Base-by-base conservation (phyloP, 371 early-diverging fungal genomes). In the Blastocladiella emersonii region DNA sequence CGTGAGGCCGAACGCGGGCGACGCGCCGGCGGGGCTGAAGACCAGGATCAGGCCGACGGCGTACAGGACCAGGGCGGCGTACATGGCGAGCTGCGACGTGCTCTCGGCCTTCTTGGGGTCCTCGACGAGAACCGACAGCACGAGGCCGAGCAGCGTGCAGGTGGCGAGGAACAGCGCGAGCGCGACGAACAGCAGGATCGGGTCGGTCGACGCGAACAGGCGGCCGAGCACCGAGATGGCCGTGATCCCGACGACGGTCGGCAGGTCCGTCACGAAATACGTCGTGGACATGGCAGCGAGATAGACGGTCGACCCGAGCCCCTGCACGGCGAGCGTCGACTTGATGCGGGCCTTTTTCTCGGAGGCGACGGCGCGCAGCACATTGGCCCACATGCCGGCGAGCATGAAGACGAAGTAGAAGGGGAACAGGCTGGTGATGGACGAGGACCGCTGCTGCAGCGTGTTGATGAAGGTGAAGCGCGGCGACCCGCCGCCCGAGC, bases 371-470 rank as follows among this genome's bases (percentile, higher is more conserved):
- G 66, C 63, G 45, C 63, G 64, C 59, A 75, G 27, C 10, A 73
- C 66, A 2, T 65, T 68, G 3, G 66, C n/a, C 70, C 72, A 70
- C 27, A 67, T 65, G 3, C 70, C 63, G 62, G 72, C 72, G 57
- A 74, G 70, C 59, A 68, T 68, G 65, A 72, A 74, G 48, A 71
- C 65, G 30, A 72, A 62, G 63, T 74, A 74, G 65, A 57, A 76
- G 45, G 71, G 56, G 53, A 68, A 67, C 63, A 72, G 17, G 44
- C 39, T 37, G 19, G 59, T 35, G 56, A 70, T 70, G 68, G 67
- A 66, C 21, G 67, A 62, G 1, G 63, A 53, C 27, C 67, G 63
- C 37, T 65, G 19, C 0, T 73, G 70, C 0, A 72, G 66, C 65
- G 71, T 71, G 57, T 66, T 65, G 56, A 72, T 68, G 39, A 59